These are phyloP conservation scores for Phytophthora citrophthora DNA, from an alignment of 352 stramenopile genomes.

Conservation along the genomic window DNA sequence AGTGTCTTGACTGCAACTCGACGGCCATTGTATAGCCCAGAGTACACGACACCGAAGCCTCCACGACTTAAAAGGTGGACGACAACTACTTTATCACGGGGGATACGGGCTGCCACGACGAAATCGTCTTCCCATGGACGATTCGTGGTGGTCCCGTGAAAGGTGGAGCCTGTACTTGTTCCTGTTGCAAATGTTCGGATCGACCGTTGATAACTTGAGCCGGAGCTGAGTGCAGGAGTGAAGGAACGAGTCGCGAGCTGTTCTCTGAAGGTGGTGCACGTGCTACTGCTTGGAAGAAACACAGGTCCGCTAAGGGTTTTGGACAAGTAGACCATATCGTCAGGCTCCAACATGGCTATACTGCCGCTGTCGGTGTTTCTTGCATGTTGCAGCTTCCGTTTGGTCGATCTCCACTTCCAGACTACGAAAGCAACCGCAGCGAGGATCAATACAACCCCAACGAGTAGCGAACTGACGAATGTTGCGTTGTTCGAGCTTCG, in stretches of 20 bases:
- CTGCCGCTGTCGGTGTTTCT: constrained; percentile 26
- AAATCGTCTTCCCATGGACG: constrained; percentile 49
- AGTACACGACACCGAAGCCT: constrained; percentile 58
- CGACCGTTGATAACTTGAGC: constrained; percentile 22
- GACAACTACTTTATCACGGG: constrained; percentile 45
- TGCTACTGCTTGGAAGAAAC: constrained; percentile 36
- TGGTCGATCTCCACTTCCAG: constrained; percentile 30
- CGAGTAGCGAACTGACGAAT: constrained; percentile 5
- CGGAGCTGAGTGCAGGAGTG: constrained; percentile 24
- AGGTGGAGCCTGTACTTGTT: constrained; percentile 13
- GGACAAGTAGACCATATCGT: constrained; percentile 31
- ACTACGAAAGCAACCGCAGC: constrained; percentile 11
- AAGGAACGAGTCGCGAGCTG: constrained; percentile 23
- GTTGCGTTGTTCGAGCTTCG: background rate
- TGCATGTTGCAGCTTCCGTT: constrained; percentile 8
- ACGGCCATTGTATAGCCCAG: constrained; percentile 37
- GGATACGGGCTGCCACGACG: constrained; percentile 47
- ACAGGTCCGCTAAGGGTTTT: constrained; percentile 22
- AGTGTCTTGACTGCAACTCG: constrained; percentile 61
- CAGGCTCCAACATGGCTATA: constrained; percentile 36
- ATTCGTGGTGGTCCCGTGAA: constrained; percentile 10
- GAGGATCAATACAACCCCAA: constrained; percentile 19
- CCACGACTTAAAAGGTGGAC: constrained; percentile 44
- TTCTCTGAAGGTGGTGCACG: constrained; percentile 27
- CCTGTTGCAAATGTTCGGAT: constrained; percentile 13